Evolutionary conservation across 179 eudicot species (phyloP).

Genomic region (Patellifolia procumbens): DNA sequence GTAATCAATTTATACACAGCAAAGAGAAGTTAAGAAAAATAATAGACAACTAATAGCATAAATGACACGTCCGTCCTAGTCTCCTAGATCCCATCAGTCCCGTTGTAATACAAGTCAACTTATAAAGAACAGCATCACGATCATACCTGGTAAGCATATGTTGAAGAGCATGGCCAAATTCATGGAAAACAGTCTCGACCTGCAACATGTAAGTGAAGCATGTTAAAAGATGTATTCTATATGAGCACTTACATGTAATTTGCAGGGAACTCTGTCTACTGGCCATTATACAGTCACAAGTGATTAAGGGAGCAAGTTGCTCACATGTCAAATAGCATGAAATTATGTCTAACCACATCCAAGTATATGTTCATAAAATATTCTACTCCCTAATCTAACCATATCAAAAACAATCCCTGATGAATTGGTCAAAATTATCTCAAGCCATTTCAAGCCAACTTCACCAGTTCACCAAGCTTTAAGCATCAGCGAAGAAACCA

Average conservation of each 20-base stretch:
- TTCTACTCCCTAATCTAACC: too few species aligned
- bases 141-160: conserved; percentile 82
- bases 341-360: background rate
- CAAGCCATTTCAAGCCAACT: background rate
- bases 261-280: background rate
- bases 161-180: conserved; percentile 99
- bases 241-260: background rate
- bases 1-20: background rate
- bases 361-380: background rate
- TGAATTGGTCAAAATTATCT: background rate
- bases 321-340: background rate
- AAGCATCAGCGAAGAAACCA: background rate
- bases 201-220: conserved; percentile 20
- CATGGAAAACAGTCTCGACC: conserved; percentile 99
- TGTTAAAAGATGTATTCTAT: conserved; percentile 5
- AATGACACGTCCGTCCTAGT: background rate
- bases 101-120: background rate
- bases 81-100: background rate
- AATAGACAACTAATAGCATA: background rate
- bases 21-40: background rate
- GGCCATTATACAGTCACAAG: background rate
- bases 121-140: background rate
- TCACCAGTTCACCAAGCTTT: background rate
- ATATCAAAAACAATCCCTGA: too few species aligned
- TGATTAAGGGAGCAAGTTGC: too few species aligned